A percentile compares a stretch with the other conserved stretches of the same genome.
These are phyloP conservation scores for Dichotomopilus funicola DNA, from an alignment of 2,329 filamentous ascomycete species.

Conservation along the genomic window DNA sequence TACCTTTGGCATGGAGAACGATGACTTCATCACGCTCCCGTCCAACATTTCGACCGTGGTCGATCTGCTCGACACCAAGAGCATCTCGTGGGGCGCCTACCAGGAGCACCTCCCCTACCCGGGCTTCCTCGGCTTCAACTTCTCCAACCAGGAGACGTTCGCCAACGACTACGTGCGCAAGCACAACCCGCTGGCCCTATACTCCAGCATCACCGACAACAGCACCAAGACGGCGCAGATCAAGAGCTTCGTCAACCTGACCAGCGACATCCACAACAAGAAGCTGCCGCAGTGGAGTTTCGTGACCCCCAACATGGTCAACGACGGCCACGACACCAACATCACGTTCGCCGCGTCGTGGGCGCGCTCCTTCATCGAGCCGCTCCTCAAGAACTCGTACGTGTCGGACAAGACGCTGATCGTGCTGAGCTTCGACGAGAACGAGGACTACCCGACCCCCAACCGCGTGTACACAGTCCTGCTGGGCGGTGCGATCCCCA, in stretches of 20 bases:
- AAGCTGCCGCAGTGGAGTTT: constrained; percentile 66
- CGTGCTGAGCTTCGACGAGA: constrained; percentile 75
- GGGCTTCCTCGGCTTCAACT: constrained; percentile 61
- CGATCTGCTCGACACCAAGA: constrained; percentile 60
- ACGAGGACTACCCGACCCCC: constrained; percentile 51
- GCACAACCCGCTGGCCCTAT: constrained; percentile 58
- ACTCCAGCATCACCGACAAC: constrained; percentile 55
- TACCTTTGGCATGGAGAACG: constrained; percentile 66
- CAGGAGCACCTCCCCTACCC: constrained; percentile 72
- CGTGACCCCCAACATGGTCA: constrained; percentile 69
- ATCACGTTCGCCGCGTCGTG: constrained; percentile 63
- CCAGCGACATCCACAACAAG: constrained; percentile 56
- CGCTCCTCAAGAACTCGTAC: constrained; percentile 59
- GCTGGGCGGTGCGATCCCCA: constrained; percentile 66
- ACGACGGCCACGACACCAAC: constrained; percentile 67
- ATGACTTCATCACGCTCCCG: constrained; percentile 53
- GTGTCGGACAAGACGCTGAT: constrained; percentile 74
- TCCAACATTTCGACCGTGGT: constrained; percentile 59
- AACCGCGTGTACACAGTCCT: constrained; percentile 59
- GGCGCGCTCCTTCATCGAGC: constrained; percentile 61
- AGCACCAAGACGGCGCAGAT: constrained; percentile 57
- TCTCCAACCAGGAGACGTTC: constrained; percentile 57
- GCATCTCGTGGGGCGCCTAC: constrained; percentile 65
- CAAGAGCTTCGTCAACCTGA: constrained; percentile 68
- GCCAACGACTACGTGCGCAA: constrained; percentile 77